Conservation (phyloP, 2,329 filamentous ascomycete species). For the Xylariaceae sp. region DNA sequence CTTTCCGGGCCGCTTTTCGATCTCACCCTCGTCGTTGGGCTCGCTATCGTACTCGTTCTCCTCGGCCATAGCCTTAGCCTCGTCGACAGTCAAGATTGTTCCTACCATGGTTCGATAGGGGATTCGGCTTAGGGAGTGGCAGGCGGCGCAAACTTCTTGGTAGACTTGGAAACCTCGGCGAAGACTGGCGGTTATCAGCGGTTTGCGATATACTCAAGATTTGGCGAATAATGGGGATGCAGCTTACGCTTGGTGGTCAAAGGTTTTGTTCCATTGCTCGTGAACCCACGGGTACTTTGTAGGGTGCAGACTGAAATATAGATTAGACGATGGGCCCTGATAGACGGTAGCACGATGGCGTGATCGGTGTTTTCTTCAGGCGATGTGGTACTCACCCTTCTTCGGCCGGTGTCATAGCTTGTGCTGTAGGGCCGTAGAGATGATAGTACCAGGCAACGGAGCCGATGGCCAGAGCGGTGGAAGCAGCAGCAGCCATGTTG, state of each 20-base stretch:
- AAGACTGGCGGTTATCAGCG: slow-evolving; percentile 54
- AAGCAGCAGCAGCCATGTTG: slow-evolving; percentile 81
- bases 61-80: slow-evolving; percentile 95
- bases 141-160: slow-evolving; percentile 94
- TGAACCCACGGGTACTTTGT: slow-evolving; percentile 96
- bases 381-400: slow-evolving; percentile 76
- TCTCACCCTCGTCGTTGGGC: slow-evolving; percentile 96
- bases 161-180: slow-evolving; percentile 99
- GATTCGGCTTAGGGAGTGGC: slow-evolving; percentile 92
- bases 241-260: slow-evolving; percentile 91
- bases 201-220: not conserved
- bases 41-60: slow-evolving; percentile 98
- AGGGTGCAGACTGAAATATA: slow-evolving; percentile 70
- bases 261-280: slow-evolving; percentile 86
- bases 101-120: slow-evolving; percentile 92
- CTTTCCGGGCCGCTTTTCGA: slow-evolving; percentile 98
- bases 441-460: slow-evolving; percentile 97
- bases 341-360: not conserved
- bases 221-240: slow-evolving; percentile 2
- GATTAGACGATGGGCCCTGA: slow-evolving; percentile 14
- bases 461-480: slow-evolving; percentile 80
- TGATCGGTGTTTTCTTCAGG: not conserved
- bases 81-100: slow-evolving; percentile 88
- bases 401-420: slow-evolving; percentile 89
- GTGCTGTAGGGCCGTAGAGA: slow-evolving; percentile 82